Percentiles rank a stretch among this genome's conserved stretches.
Conservation (phyloP, 345 rosid species). For the Kernera saxatilis region DNA sequence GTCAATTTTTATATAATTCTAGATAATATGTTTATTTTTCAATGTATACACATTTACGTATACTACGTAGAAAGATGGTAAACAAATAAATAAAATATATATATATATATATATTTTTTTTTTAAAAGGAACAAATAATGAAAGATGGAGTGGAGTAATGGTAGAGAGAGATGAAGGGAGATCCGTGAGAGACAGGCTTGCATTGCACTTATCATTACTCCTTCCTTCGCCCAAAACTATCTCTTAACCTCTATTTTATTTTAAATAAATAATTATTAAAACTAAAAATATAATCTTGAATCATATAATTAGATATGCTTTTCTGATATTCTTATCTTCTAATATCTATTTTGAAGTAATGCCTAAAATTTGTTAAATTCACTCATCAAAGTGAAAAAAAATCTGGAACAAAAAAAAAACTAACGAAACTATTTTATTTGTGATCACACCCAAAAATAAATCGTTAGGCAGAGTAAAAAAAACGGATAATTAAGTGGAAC, state of each 20-base stretch:
- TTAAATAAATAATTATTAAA: not conserved
- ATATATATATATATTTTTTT: too few relatives aligned
- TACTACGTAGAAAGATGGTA: not conserved
- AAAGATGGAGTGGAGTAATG: slow-evolving; percentile 33
- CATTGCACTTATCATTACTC: slow-evolving; percentile 29
- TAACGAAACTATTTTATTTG: slow-evolving; percentile 2
- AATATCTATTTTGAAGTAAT: slow-evolving; percentile 10
- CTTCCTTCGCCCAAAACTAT: not conserved
- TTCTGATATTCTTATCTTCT: not conserved
- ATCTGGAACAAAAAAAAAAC: not conserved
- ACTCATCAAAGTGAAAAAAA: slow-evolving; percentile 10
- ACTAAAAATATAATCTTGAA: not conserved
- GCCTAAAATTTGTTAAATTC: slow-evolving; percentile 3
- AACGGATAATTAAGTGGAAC: slow-evolving; percentile 24
- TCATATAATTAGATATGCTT: not conserved
- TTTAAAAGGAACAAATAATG: not conserved
- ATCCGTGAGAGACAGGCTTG: slow-evolving; percentile 53
- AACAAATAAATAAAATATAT: not conserved
- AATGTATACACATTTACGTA: not conserved
- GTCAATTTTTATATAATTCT: not conserved
- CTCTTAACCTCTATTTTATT: not conserved
- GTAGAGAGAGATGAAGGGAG: slow-evolving; percentile 29
- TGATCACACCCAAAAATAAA: slow-evolving; percentile 17
- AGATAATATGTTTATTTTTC: not conserved
- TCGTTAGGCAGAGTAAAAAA: slow-evolving; percentile 17